Base-by-base conservation (phyloP, 768 basidiomycete species). In the Rhizopogon vinicolor region DNA sequence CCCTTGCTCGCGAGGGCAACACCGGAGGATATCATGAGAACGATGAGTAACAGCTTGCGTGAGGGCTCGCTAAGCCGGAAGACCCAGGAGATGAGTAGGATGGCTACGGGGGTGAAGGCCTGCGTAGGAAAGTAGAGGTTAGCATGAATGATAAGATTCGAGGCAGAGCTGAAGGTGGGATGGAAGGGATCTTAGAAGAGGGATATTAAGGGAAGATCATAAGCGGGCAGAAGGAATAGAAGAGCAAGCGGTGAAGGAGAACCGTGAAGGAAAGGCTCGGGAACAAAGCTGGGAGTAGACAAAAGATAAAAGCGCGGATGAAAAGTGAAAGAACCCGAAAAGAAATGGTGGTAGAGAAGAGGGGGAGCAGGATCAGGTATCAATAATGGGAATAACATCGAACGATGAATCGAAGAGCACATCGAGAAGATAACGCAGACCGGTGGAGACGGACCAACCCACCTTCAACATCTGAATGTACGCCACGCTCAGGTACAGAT, bases 381-480 rank as follows among this genome's bases (percentile, higher is more conserved):
- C 13, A 14, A 39, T 39, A 39, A 39, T 16, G n/a, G 16, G n/a
- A n/a, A n/a, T 33, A 14, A 14, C 31, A 19, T 14, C 46, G 19
- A 49, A 22, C 4, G 13, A 33, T 7, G 6, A n/a, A 41, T 12
- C 14, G 14, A 48, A 37, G 12, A 12, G 12, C 35, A 13, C 16
- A 44, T 44, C 13, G 43, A 12, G 35, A 13, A 49, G 48, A 49
- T 49, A 19, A 31, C 10, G 31, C 40, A 48, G 14, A 22, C 8
- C 5, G 8, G 5, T 16, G 9, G 51, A 41, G 18, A 18, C 28
- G 42, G 13, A 13, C 28, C 10, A 3, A 61, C 75, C 35, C 40
- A 87, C 89, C 82, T 93, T 93, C 68, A 95, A 85, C 92, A 98
- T 93, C 72, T 98, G 96, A 62, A 98, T 98, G 72, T 96, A 98